These are phyloP conservation scores for Rubia yunnanensis DNA, from an alignment of 257 asterid genomes.

Conservation along the genomic window DNA sequence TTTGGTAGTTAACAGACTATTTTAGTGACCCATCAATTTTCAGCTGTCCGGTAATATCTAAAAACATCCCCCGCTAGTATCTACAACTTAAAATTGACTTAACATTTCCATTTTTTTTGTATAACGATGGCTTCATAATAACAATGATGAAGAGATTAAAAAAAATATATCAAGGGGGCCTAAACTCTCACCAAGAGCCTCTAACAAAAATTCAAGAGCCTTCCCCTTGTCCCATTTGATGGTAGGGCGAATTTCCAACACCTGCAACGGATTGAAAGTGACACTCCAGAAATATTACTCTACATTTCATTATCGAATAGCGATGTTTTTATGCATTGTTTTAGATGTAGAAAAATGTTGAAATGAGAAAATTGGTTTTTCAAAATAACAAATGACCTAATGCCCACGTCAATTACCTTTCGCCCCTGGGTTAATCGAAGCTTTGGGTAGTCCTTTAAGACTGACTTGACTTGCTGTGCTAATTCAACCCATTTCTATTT, in stretches of 20 bases:
- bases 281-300: neutral
- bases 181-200: conserved; percentile 68
- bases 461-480: conserved; percentile 62
- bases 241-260: conserved; percentile 82
- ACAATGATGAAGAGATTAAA: neutral
- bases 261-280: conserved; percentile 35
- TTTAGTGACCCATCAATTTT: neutral
- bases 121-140: neutral
- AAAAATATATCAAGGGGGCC: neutral
- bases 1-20: neutral
- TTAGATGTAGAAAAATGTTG: neutral
- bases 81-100: neutral
- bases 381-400: neutral
- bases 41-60: neutral
- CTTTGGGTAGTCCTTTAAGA: conserved; percentile 68
- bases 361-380: neutral
- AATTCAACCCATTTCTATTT: conserved; percentile 80
- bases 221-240: conserved; percentile 99
- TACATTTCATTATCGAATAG: neutral
- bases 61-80: neutral
- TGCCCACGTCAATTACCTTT: conserved; percentile 38
- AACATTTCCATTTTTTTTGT: neutral
- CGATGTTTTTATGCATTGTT: no score
- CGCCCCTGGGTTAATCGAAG: conserved; percentile 76
- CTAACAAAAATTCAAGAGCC: conserved; percentile 81